Base-by-base conservation (phyloP, 352 stramenopile species). In the Globisporangium cystogenes region DNA sequence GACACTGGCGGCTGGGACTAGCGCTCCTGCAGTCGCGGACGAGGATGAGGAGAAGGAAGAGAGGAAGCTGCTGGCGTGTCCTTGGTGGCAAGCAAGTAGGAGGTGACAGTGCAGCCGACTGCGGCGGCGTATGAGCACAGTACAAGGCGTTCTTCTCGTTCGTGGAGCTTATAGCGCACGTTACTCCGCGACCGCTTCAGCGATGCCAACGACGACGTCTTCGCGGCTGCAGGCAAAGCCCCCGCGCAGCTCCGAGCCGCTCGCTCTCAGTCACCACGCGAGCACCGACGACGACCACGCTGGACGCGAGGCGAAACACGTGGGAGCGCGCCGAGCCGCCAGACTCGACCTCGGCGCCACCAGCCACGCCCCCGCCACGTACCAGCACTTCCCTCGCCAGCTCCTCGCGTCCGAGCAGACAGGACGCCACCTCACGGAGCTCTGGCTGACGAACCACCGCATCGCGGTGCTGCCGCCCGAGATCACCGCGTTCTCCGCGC, bases 371-470 rank as follows among this genome's bases (percentile, higher is more conserved):
- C 23, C 23, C 6, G 27, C 14, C 43, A 35, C 55, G 0, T 67
- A 68, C 31, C 72, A 80, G 20, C 42, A 72, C 27, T 79, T 87
- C 31, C 76, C 76, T 10, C 44, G 62, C 3, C 55, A 64, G 20
- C 53, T 90, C 35, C 27, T 82, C 24, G 31, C 57, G 18, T 60
- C 79, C 23, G 56, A 59, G 56, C 51, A 60, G 5, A 41, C 65
- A 8, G 70, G 60, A 20, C 66, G 62, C 41, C 72, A 72, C 21
- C 62, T 82, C 23, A 70, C 48, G 18, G 74, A 88, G 26, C 60
- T 86, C 10, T 88, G 77, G 77, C 56, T 88, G 42, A 82, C 81
- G 23, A 91, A 91, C 62, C 70, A 85, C 48, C 66, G 68, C 16
- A 55, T 85, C 10, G 48, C 51, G 4, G 44, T 43, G 11, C 48